These are phyloP conservation scores for Pleurotus ostreatus DNA, from an alignment of 768 basidiomycete genomes.

Conservation along the genomic window DNA sequence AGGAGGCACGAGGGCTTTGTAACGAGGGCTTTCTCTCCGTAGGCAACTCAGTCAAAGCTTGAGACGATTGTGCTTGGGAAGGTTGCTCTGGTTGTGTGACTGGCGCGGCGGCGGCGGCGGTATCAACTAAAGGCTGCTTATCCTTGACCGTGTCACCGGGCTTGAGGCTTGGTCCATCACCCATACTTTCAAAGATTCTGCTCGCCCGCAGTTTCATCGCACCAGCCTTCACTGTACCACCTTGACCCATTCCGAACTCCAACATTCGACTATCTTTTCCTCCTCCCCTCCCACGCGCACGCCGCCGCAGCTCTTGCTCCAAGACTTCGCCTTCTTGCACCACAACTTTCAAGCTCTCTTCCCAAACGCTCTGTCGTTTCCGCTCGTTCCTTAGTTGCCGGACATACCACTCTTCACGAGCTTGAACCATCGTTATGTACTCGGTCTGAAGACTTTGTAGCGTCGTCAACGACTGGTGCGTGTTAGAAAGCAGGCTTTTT, in stretches of 20 bases:
- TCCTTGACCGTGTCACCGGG: neutral
- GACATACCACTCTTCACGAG: constrained; percentile 81
- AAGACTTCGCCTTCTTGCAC: constrained; percentile 82
- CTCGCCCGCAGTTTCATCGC: constrained; percentile 15
- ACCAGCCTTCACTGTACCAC: constrained; percentile 4
- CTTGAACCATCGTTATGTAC: constrained; percentile 64
- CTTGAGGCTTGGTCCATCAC: neutral
- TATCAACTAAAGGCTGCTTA: neutral
- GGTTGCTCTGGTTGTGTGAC: neutral
- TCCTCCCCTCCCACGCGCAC: constrained; percentile 41
- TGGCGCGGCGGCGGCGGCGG: too few relatives aligned
- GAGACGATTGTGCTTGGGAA: neutral
- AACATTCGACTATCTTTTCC: constrained; percentile 51
- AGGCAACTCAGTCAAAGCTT: neutral
- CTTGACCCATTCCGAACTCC: constrained; percentile 18
- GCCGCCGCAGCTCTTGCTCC: constrained; percentile 69
- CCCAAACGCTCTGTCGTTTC: constrained; percentile 72
- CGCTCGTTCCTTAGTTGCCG: constrained; percentile 61
- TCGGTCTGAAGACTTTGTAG: constrained; percentile 61
- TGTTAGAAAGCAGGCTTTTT: constrained; percentile 30
- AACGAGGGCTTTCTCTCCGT: neutral
- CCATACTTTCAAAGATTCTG: constrained; percentile 1
- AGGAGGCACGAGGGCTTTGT: neutral
- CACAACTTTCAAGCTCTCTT: constrained; percentile 83
- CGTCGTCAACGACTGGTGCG: constrained; percentile 55